A percentile compares a stretch with the other conserved stretches of the same genome.
These are phyloP conservation scores for Cucumis sativus DNA, from an alignment of 306 rosid species.

Conservation along the genomic window DNA sequence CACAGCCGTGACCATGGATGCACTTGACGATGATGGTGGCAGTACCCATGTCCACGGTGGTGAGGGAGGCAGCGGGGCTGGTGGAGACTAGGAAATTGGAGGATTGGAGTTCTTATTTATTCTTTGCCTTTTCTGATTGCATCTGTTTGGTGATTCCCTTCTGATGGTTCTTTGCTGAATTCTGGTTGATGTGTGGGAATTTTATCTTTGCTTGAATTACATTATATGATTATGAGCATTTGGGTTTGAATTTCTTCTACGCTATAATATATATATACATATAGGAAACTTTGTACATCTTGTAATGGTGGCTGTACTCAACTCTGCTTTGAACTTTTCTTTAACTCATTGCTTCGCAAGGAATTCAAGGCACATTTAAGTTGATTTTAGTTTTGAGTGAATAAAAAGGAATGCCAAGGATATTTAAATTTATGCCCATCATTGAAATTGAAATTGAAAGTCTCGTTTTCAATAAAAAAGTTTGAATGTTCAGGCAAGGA, in stretches of 20 bases:
- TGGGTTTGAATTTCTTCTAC: not conserved
- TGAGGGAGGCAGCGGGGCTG: not conserved
- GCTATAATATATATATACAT: not conserved
- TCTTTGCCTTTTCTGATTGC: not conserved
- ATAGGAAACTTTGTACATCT: not conserved
- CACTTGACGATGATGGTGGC: not conserved
- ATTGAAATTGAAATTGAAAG: not conserved
- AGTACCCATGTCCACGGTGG: constrained; percentile 1
- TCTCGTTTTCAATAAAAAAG: not conserved
- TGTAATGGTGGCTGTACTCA: not conserved
- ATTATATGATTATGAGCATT: not conserved
- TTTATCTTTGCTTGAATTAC: not conserved
- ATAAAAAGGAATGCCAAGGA: not conserved
- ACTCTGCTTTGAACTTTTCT: not conserved
- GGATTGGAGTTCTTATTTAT: not conserved
- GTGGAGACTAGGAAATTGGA: not conserved
- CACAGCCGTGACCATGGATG: not conserved
- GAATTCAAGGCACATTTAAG: not conserved
- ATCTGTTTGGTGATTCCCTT: not conserved
- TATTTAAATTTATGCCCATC: not conserved
- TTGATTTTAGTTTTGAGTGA: not conserved
- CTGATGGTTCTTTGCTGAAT: not conserved
- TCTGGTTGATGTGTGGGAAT: constrained; percentile 1
- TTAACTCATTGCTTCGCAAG: not conserved
- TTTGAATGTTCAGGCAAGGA: no score